These are phyloP conservation scores for Capsicum chinense DNA, from an alignment of 257 asterid genomes.

Conservation along the genomic window DNA sequence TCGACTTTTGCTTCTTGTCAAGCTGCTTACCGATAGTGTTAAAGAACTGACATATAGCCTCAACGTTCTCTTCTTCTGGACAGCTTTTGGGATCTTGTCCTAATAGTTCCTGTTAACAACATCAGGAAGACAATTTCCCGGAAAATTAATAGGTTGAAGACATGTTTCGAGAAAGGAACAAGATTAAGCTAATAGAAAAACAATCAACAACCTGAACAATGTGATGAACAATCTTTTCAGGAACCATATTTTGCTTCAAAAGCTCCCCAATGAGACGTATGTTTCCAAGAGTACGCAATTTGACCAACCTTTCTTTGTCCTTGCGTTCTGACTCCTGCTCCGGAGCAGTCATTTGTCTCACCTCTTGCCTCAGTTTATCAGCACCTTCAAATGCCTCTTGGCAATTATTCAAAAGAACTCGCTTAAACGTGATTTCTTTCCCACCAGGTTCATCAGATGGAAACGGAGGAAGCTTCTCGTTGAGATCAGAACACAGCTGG, in stretches of 20 bases:
- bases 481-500: constrained; percentile 81
- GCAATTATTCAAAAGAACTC: constrained; percentile 82
- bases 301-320: constrained; percentile 83
- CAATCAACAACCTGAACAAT: constrained; percentile 74
- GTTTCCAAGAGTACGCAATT: constrained; percentile 94
- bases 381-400: constrained; percentile 96
- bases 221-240: constrained; percentile 93
- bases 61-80: constrained; percentile 95
- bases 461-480: constrained; percentile 79
- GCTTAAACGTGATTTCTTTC: constrained; percentile 83
- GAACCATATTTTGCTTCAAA: constrained; percentile 96
- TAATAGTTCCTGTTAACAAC: constrained; percentile 64
- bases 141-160: neutral
- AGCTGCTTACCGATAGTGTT: constrained; percentile 92
- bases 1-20: constrained; percentile 73
- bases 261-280: constrained; percentile 98
- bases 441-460: constrained; percentile 97
- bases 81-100: constrained; percentile 67
- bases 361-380: constrained; percentile 77
- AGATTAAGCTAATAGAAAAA: constrained; percentile 1
- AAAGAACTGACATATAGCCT: constrained; percentile 96
- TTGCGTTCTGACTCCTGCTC: constrained; percentile 82
- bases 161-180: neutral
- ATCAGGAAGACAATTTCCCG: constrained; percentile 8
- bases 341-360: constrained; percentile 80